Evolutionary conservation across 768 basidiomycete species (phyloP).

Genomic region (Collybia sordida): DNA sequence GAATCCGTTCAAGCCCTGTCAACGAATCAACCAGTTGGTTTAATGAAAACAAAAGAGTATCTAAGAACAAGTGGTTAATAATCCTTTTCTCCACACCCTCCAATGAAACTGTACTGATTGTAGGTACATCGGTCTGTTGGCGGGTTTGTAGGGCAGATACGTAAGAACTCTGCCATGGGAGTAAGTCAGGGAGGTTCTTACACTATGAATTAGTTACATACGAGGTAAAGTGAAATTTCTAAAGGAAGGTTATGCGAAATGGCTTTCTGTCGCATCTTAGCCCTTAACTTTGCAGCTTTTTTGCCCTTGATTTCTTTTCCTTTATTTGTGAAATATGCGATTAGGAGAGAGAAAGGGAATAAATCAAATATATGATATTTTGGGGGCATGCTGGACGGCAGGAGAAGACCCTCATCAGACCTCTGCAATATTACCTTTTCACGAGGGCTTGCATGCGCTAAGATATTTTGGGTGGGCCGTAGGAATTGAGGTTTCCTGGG

Average conservation of each 20-base stretch:
- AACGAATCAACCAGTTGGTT: conserved; percentile 62
- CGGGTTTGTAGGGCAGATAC: conserved; percentile 58
- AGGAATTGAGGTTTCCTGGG: conserved; percentile 15
- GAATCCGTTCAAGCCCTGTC: conserved; percentile 69
- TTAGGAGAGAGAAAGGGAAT: conserved; percentile 68
- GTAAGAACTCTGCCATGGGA: conserved; percentile 58
- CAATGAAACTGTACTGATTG: conserved; percentile 43
- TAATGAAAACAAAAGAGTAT: conserved; percentile 44
- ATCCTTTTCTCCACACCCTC: background rate
- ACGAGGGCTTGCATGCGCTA: background rate
- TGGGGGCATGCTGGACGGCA: conserved; percentile 58
- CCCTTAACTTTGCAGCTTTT: conserved; percentile 55
- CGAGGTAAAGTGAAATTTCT: conserved; percentile 69
- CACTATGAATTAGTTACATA: conserved; percentile 24
- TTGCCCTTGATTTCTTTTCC: conserved; percentile 60
- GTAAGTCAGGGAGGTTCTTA: background rate
- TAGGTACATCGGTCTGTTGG: conserved; percentile 57
- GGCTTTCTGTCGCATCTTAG: conserved; percentile 42
- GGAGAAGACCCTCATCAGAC: conserved; percentile 44
- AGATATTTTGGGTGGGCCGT: background rate
- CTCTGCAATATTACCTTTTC: conserved; percentile 36
- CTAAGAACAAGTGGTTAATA: conserved; percentile 25
- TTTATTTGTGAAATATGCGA: conserved; percentile 40
- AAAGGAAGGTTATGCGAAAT: conserved; percentile 64
- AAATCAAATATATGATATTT: conserved; percentile 61